Conservation (phyloP, 352 stramenopile genomes). For the Stephanocyclus meneghinianus region DNA sequence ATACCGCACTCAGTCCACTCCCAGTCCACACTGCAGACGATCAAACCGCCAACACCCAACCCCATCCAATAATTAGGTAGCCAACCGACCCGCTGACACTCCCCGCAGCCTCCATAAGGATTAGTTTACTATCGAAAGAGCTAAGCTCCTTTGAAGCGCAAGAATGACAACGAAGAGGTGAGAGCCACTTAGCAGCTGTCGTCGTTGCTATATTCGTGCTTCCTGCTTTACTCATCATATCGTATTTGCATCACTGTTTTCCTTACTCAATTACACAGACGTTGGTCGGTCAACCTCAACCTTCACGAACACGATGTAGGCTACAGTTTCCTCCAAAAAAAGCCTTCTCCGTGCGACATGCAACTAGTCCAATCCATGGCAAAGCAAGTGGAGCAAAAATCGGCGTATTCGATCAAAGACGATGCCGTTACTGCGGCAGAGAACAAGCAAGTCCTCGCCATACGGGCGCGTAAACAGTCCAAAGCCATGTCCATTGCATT, state of each 20-base stretch:
- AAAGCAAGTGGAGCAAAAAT: constrained; percentile 51
- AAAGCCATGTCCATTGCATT: constrained; percentile 76
- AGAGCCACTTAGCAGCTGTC: not conserved
- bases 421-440: constrained; percentile 20
- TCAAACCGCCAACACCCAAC: too few species aligned
- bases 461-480: constrained; percentile 62
- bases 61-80: too few species aligned
- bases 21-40: too few species aligned
- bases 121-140: too few species aligned
- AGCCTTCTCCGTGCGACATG: constrained; percentile 40
- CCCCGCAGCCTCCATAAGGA: not conserved
- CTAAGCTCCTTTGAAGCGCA: not conserved
- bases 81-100: not conserved
- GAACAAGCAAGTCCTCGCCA: constrained; percentile 48
- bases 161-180: constrained; percentile 17
- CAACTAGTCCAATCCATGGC: constrained; percentile 37
- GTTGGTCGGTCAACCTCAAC: constrained; percentile 61
- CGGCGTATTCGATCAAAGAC: constrained; percentile 31
- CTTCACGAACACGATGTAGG: constrained; percentile 52
- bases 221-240: not conserved
- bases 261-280: constrained; percentile 13
- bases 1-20: too few species aligned
- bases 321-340: constrained; percentile 48
- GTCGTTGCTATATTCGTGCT: not conserved
- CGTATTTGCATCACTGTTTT: not conserved